phyloP scores from a whole-genome alignment of 2,329 filamentous ascomycete species.

The Colletotrichum trifolii region DNA sequence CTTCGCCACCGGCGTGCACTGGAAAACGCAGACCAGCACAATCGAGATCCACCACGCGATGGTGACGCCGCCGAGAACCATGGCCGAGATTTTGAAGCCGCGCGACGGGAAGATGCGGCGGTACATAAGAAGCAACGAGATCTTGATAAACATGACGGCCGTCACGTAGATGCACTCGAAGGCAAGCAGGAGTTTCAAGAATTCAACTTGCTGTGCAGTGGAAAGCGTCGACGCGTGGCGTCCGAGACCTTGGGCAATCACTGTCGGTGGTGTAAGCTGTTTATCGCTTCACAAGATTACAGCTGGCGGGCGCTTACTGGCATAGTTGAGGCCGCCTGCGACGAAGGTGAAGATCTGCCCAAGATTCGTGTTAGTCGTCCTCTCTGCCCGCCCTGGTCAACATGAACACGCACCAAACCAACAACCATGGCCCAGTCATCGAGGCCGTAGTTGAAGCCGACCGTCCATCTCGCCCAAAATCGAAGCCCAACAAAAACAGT shows the following conservation, averaged over 20 bases:
- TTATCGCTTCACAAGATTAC: not conserved
- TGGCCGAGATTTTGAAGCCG: constrained; percentile 24
- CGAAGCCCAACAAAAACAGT: constrained; percentile 25
- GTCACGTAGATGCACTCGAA: constrained; percentile 32
- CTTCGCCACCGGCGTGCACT: constrained; percentile 52
- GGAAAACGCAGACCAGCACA: constrained; percentile 48
- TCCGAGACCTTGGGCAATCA: constrained; percentile 28
- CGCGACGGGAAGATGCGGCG: constrained; percentile 33
- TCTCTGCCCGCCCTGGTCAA: not conserved
- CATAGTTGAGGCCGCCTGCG: constrained; percentile 31
- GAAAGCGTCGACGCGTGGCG: constrained; percentile 28
- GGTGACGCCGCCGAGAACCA: constrained; percentile 28
- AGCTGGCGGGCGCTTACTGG: constrained; percentile 13
- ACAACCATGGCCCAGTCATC: constrained; percentile 33
- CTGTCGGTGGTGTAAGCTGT: constrained; percentile 12
- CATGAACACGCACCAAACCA: constrained; percentile 18
- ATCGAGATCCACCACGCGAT: constrained; percentile 32
- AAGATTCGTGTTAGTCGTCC: not conserved
- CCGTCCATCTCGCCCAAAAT: constrained; percentile 28
- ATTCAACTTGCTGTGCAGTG: constrained; percentile 18
- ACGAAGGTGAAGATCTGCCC: constrained; percentile 20
- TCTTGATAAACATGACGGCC: constrained; percentile 34
- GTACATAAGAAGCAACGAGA: constrained; percentile 36
- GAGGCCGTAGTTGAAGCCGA: constrained; percentile 28
- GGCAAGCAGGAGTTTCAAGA: constrained; percentile 29